Percentiles rank a stretch among this genome's conserved stretches.
These are phyloP conservation scores for Clonostachys solani DNA, from an alignment of 2,329 filamentous ascomycete genomes.

Conservation along the genomic window DNA sequence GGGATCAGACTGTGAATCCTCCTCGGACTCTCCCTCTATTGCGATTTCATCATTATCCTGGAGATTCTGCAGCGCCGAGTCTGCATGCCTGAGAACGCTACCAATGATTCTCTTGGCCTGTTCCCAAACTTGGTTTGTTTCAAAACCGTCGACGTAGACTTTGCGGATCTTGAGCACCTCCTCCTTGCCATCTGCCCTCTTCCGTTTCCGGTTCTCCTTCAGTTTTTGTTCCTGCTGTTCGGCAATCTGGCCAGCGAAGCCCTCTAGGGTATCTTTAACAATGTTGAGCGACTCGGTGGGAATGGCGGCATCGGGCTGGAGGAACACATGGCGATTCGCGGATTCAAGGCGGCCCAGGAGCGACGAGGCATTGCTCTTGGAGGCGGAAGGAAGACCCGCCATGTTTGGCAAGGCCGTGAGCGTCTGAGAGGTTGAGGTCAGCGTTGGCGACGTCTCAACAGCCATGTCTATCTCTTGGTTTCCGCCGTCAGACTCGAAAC, in stretches of 20 bases:
- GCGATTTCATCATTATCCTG: slow-evolving; percentile 37
- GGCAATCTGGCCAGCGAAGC: slow-evolving; percentile 69
- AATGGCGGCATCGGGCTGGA: slow-evolving; percentile 67
- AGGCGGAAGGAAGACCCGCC: slow-evolving; percentile 25
- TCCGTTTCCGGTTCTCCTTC: slow-evolving; percentile 73
- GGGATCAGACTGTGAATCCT: slow-evolving; percentile 21
- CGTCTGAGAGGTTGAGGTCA: slow-evolving; percentile 62
- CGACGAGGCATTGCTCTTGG: slow-evolving; percentile 33
- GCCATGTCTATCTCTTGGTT: background rate
- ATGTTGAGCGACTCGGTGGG: slow-evolving; percentile 67
- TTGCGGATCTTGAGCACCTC: slow-evolving; percentile 72
- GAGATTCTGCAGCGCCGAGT: slow-evolving; percentile 41
- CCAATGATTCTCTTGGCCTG: slow-evolving; percentile 80
- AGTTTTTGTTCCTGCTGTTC: slow-evolving; percentile 67
- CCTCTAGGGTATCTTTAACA: slow-evolving; percentile 77
- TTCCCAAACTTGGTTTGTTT: slow-evolving; percentile 87
- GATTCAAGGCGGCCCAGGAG: slow-evolving; percentile 55
- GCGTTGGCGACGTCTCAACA: slow-evolving; percentile 47
- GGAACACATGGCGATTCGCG: slow-evolving; percentile 65
- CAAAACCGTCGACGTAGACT: slow-evolving; percentile 83
- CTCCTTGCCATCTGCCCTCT: slow-evolving; percentile 45
- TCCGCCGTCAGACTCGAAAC: too few relatives aligned
- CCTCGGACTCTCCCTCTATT: slow-evolving; percentile 19
- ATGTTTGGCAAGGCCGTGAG: slow-evolving; percentile 47
- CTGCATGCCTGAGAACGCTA: slow-evolving; percentile 44